phyloP scores from a whole-genome alignment of 495 filamentous ascomycete species.

The Penicillium atrosanguineum region DNA sequence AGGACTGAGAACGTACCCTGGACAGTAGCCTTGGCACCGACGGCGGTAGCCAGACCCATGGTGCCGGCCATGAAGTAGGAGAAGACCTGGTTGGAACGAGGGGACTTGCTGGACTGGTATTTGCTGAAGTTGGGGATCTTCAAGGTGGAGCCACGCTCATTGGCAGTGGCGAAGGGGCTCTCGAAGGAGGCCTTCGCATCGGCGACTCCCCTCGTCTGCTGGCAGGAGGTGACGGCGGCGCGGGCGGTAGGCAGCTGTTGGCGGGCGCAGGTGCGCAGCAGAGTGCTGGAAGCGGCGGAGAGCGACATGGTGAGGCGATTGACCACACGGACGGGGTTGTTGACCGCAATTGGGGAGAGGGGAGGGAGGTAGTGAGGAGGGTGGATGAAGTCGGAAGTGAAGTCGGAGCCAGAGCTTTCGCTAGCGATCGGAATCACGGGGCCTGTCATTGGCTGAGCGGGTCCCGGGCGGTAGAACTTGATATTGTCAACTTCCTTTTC shows the following conservation, averaged over 20 bases:
- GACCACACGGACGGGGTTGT: conserved; percentile 24
- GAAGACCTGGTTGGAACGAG: conserved; percentile 77
- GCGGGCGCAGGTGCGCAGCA: conserved; percentile 52
- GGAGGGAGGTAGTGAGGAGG: conserved; percentile 21
- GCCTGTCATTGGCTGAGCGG: conserved; percentile 41
- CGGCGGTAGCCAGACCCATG: conserved; percentile 83
- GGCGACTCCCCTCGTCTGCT: conserved; percentile 47
- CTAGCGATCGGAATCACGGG: conserved; percentile 49
- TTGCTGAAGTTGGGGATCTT: conserved; percentile 88
- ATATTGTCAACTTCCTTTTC: conserved; percentile 10
- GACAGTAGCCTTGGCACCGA: conserved; percentile 94
- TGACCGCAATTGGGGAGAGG: conserved; percentile 37
- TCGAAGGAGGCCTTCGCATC: conserved; percentile 51
- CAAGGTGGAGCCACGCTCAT: conserved; percentile 48
- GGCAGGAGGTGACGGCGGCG: conserved; percentile 48
- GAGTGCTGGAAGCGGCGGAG: conserved; percentile 45
- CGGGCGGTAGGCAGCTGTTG: conserved; percentile 45
- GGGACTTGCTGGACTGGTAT: conserved; percentile 67
- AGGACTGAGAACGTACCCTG: conserved; percentile 66
- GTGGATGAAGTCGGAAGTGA: conserved; percentile 45
- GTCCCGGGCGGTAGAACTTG: conserved; percentile 12
- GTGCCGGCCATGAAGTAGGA: conserved; percentile 98
- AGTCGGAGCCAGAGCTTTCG: conserved; percentile 46
- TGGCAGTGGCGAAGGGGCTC: conserved; percentile 47
- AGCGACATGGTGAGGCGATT: conserved; percentile 48